Evolutionary conservation across 139 green algal species (phyloP).

Genomic region (Gonium pectorale): DNA sequence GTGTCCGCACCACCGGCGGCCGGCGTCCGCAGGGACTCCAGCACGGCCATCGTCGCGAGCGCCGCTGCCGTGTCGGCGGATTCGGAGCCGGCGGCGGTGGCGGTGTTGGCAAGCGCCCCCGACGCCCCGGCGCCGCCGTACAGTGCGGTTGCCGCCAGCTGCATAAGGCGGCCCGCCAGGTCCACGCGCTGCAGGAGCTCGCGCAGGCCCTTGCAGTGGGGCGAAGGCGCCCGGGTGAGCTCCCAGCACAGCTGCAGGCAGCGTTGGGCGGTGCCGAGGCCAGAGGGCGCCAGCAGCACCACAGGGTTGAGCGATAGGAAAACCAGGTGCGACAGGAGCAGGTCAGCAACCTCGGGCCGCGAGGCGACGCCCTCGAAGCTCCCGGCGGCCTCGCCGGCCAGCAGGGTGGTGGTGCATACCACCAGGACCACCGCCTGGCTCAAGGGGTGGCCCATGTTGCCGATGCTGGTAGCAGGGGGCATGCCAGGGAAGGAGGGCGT

Average conservation of each 20-base stretch:
- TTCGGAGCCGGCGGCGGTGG: neutral
- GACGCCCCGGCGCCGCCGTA: neutral
- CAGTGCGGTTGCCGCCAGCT: neutral
- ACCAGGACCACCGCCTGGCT: slow-evolving; percentile 23
- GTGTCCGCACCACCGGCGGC: neutral
- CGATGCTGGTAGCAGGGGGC: no score
- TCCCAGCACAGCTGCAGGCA: slow-evolving; percentile 34
- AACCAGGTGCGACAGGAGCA: neutral
- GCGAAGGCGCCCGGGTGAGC: slow-evolving; percentile 5
- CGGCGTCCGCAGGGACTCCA: neutral
- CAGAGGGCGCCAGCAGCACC: neutral
- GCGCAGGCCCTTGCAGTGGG: slow-evolving; percentile 24
- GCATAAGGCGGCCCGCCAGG: neutral
- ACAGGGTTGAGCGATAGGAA: neutral
- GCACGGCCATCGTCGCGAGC: neutral
- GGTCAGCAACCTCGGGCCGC: neutral
- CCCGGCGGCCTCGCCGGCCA: neutral
- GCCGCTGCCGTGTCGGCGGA: neutral
- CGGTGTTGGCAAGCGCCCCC: neutral
- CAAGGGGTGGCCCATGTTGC: neutral
- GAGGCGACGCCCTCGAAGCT: slow-evolving; percentile 2
- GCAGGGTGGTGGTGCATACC: neutral
- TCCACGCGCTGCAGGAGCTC: slow-evolving; percentile 5
- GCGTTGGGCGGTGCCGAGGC: slow-evolving; percentile 23
- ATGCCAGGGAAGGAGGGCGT: no score